Base-by-base conservation (phyloP, 345 rosid genomes). In the Kandelia obovata region DNA sequence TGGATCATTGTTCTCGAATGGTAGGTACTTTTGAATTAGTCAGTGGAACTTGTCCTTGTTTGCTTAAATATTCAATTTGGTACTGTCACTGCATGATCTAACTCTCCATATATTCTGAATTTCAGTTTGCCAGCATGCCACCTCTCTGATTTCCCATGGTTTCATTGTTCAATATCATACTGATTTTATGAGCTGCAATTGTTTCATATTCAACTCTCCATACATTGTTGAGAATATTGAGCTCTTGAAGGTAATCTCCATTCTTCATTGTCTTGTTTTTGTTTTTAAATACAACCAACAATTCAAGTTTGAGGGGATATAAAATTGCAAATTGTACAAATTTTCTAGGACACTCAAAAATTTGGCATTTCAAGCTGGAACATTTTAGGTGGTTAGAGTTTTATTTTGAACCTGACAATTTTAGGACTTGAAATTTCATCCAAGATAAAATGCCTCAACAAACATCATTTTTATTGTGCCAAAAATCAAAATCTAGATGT, bases 191-290 rank as follows among this genome's bases (percentile, higher is more conserved):
- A 72, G 81, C 79, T 74, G 55, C 75, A 64, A 74, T 70, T 73
- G 39, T 78, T 74, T 77, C 71, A 34, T 63, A 61, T 35, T 27
- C 71, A 39, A 47, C 61, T 57, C 73, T 70, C 67, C 49, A 61
- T 0, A 37, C 75, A 62, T 62, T 53, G 61, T 66, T 17, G 52
- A 58, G 70, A 53, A 59, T 35, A 57, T 43, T 57, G 61, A 61
- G 76, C 65, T 73, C 75, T 69, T 74, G 71, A 78, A 82, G 88
- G 86, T 85, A 74, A 53, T 71, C 58, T 59, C 23, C 30, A 5
- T 43, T 34, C 5, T 2, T 21, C 47, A 4, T 43, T 43, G 17
- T 43, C 49, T 43, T 13, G 49, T 43, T 43, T 43, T 19, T 13
- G 49, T 43, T 15, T 13, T 43, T 11, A 43, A 43, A 9, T 43